Evolutionary conservation across 225 moss, liverwort and hornwort genomes (phyloP).

Genomic region (Sphagnum tenellum): DNA sequence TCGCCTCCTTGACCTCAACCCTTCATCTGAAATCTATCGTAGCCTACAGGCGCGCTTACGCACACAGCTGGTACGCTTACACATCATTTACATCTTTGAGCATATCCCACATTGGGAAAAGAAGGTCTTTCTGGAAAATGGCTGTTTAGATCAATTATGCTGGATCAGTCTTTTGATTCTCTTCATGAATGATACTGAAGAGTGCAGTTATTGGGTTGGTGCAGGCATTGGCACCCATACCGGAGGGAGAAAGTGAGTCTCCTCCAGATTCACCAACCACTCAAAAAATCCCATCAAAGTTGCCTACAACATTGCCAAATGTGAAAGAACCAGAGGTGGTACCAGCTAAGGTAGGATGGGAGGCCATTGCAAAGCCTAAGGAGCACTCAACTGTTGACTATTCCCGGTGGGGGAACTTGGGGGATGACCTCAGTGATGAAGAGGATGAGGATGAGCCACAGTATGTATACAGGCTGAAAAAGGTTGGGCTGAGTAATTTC

Average conservation of each 20-base stretch:
- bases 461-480: slow-evolving; percentile 50
- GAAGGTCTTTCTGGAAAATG: no score
- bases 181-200: not conserved
- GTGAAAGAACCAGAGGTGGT: slow-evolving; percentile 45
- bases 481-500: slow-evolving; percentile 42
- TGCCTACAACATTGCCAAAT: slow-evolving; percentile 43
- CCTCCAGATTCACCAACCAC: slow-evolving; percentile 50
- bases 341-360: slow-evolving; percentile 64
- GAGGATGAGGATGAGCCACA: slow-evolving; percentile 80
- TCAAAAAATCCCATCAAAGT: slow-evolving; percentile 27
- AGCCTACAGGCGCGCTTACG: slow-evolving; percentile 80
- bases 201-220: not conserved
- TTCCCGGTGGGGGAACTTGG: slow-evolving; percentile 79
- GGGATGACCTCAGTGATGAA: slow-evolving; percentile 78
- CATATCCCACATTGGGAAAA: no score
- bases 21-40: slow-evolving; percentile 74
- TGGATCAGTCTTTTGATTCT: not conserved
- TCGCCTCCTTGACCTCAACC: slow-evolving; percentile 75
- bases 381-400: slow-evolving; percentile 85
- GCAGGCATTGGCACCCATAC: slow-evolving; percentile 67
- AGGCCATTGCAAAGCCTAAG: slow-evolving; percentile 85
- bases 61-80: slow-evolving; percentile 57
- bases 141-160: not conserved
- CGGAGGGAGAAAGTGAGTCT: slow-evolving; percentile 51
- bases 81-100: not conserved